Evolutionary conservation across 805 yeast species (phyloP), one percentile per base, ranked within the genome.

Genomic region (Candida insectalens): DNA sequence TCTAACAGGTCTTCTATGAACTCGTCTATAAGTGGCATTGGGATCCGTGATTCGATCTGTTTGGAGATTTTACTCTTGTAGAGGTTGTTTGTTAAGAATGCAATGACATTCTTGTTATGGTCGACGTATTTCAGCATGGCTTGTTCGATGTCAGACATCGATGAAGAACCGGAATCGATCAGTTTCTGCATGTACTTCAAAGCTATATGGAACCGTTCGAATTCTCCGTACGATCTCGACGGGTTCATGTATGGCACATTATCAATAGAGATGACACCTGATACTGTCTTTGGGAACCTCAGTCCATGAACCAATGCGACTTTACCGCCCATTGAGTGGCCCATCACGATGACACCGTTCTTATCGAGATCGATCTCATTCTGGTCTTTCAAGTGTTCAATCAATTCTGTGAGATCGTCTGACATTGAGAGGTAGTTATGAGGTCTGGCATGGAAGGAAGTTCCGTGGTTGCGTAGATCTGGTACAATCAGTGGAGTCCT

Each of bases 251-350:
- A 72, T 0, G 98, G 97, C 0, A 94, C 78, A 50, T 88, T 92
- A 50, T 89, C 98, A 16, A 55, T 16, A 80, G 94, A 14, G 78
- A 66, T 21, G 74, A 74, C 43, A 75, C 54, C 67, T 69, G 65
- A 28, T 62, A 65, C 74, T 5, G 74, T 40, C 2, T 74, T 69
- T 0, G 89, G 89, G 25, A 71, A 63, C 34, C 82, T 60, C 34
- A 92, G 56, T 0, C 84, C 81, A 18, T 81, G 65, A 0, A 85
- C 79, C 96, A 92, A 84, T 10, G 82, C 95, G 0, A 87, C 70
- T 50, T 92, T 88, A 3, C 95, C 97, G 4, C 98, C 98, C 92
- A 83, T 80, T 0, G 89, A 81, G 51, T 82, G 92, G 1, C 94
- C 94, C 35, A 59, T 42, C 14, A 81, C 53, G 15, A 81, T 44